Evolutionary conservation across 176 grass and related monocot species (phyloP).

Genomic region (Cymbopogon citratus): DNA sequence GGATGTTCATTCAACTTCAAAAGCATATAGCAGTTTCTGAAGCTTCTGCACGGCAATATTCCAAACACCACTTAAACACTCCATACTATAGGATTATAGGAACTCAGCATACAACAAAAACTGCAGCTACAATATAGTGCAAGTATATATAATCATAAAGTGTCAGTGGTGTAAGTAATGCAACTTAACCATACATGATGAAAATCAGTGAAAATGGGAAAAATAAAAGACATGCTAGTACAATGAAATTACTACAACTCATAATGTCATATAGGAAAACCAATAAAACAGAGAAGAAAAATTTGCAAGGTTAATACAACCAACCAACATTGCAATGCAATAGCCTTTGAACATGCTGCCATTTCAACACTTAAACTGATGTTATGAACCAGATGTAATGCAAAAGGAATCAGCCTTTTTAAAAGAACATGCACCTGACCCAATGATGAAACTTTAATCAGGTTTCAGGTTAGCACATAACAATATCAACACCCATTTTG

Average conservation of each 20-base stretch:
- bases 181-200: not conserved
- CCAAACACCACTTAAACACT: not conserved
- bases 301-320: not conserved
- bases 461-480: not conserved
- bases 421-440: slow-evolving; percentile 6
- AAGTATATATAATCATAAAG: not conserved
- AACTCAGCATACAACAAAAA: not conserved
- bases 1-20: not conserved
- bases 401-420: not conserved
- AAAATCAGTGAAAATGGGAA: not conserved
- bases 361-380: not conserved
- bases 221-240: not conserved
- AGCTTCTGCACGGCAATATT: not conserved
- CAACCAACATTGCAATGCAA: not conserved
- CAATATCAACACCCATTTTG: not conserved
- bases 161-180: not conserved
- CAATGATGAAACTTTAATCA: not conserved
- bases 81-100: not conserved
- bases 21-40: not conserved
- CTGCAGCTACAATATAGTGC: not conserved
- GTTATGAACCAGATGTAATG: not conserved
- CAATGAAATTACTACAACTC: not conserved
- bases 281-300: not conserved
- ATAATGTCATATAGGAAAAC: not conserved
- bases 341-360: not conserved